Conservation (phyloP, 2,329 filamentous ascomycete species). For the Aspergillus transmontanensis region DNA sequence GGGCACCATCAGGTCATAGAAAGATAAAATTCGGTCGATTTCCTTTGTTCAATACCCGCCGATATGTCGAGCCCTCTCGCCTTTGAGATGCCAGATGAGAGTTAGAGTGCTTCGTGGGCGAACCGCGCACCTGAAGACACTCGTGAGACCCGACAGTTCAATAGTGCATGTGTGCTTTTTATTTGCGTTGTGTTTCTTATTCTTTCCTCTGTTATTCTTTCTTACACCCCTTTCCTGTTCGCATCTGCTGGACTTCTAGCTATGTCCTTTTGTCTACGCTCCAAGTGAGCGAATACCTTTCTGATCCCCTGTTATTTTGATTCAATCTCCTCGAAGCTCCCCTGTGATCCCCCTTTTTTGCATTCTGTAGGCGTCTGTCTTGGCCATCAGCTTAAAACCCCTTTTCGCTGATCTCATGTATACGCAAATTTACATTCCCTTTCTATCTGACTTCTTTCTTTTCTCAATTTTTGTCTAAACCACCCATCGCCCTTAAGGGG, state of each 20-base stretch:
- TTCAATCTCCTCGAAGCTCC: conserved; percentile 23
- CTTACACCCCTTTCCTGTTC: conserved; percentile 8
- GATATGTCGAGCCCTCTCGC: not conserved
- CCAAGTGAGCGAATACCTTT: conserved; percentile 30
- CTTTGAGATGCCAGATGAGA: not conserved
- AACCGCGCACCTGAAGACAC: not conserved
- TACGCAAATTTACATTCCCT: conserved; percentile 29
- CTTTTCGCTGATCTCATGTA: conserved; percentile 32
- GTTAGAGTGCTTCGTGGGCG: conserved; percentile 1
- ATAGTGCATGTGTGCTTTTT: conserved; percentile 4
- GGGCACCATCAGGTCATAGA: conserved; percentile 14
- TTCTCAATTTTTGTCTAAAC: conserved; percentile 11
- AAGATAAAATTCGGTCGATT: conserved; percentile 13
- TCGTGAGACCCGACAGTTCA: conserved; percentile 2
- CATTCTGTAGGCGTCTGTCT: conserved; percentile 43
- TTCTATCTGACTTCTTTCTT: conserved; percentile 19
- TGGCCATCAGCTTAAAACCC: conserved; percentile 34
- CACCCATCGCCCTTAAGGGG: conserved; percentile 18
- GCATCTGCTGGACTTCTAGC: not conserved
- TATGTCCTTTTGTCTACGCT: conserved; percentile 21
- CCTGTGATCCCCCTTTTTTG: conserved; percentile 24
- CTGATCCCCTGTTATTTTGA: conserved; percentile 25
- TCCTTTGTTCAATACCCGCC: conserved; percentile 7
- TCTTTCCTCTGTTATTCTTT: not conserved
- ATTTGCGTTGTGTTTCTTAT: not conserved